Conservation (phyloP, 148 eudicot species). For the Euryodendron excelsum region DNA sequence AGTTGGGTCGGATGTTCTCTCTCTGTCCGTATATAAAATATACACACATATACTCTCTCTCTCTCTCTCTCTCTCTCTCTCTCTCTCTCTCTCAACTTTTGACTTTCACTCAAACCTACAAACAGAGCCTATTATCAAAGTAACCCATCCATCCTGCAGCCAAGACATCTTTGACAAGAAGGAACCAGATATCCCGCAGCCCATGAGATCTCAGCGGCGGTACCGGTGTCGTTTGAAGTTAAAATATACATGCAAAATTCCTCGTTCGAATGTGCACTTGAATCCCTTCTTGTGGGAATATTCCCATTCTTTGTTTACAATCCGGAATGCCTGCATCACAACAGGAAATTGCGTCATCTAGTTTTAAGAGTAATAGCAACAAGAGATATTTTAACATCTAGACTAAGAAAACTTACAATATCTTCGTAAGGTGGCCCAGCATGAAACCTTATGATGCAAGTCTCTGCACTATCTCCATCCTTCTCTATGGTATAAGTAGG, state of each 20-base stretch:
- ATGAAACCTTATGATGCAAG: slow-evolving; percentile 89
- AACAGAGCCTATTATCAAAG: too few species aligned
- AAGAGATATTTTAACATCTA: neutral
- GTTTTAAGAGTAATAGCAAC: neutral
- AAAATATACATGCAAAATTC: slow-evolving; percentile 84
- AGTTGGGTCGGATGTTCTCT: too few species aligned
- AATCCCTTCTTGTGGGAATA: slow-evolving; percentile 96
- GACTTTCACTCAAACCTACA: too few species aligned
- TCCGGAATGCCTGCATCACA: slow-evolving; percentile 69
- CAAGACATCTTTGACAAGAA: too few species aligned
- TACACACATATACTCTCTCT: too few species aligned
- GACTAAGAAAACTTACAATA: slow-evolving; percentile 55
- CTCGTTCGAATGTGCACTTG: slow-evolving; percentile 92
- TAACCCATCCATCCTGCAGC: too few species aligned
- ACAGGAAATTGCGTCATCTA: neutral
- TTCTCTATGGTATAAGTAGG: slow-evolving; percentile 76
- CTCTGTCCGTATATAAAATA: too few species aligned
- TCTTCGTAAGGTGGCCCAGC: slow-evolving; percentile 99
- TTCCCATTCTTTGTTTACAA: slow-evolving; percentile 97
- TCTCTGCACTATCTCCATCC: slow-evolving; percentile 90
- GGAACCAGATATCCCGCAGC: neutral
- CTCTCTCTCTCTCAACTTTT: too few species aligned
- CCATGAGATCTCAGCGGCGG: slow-evolving; percentile 47
- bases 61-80: too few species aligned
- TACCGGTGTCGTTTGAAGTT: slow-evolving; percentile 87